Evolutionary conservation across 2,329 filamentous ascomycete genomes (phyloP).

Genomic region (Decorospora gaudefroyi): DNA sequence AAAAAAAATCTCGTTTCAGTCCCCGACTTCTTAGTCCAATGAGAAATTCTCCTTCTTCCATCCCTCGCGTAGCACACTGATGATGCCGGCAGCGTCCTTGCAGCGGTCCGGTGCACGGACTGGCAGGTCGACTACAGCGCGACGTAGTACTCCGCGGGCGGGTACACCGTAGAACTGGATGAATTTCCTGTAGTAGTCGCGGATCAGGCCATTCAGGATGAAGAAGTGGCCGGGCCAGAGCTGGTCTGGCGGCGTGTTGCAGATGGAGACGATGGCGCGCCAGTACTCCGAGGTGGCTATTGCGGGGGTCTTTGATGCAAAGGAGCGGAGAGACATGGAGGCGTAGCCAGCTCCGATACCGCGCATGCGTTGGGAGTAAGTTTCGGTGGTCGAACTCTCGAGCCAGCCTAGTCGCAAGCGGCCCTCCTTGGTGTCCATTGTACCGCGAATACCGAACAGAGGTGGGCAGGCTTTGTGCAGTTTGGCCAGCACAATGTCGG

Average conservation of each 20-base stretch:
- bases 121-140: conserved; percentile 76
- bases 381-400: conserved; percentile 57
- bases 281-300: conserved; percentile 82
- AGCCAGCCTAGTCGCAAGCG: conserved; percentile 41
- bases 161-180: conserved; percentile 79
- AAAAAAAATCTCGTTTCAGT: not conserved
- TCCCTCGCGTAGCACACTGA: conserved; percentile 37
- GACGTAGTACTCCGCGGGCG: conserved; percentile 70
- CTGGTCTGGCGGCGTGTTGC: conserved; percentile 69
- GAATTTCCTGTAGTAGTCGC: conserved; percentile 73
- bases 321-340: conserved; percentile 74
- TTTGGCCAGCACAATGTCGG: conserved; percentile 87
- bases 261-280: conserved; percentile 73
- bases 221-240: conserved; percentile 55
- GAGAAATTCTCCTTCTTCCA: conserved; percentile 39
- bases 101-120: conserved; percentile 36
- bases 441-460: conserved; percentile 80
- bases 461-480: conserved; percentile 79
- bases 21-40: conserved; percentile 14
- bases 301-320: conserved; percentile 67
- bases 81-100: conserved; percentile 35
- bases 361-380: conserved; percentile 80
- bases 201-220: conserved; percentile 58
- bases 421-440: conserved; percentile 65
- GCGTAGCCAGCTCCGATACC: conserved; percentile 85